Evolutionary conservation across 192 early-diverging fungal species (phyloP), one percentile per base, ranked within the genome.

Genomic region (Backusella macrospora): DNA sequence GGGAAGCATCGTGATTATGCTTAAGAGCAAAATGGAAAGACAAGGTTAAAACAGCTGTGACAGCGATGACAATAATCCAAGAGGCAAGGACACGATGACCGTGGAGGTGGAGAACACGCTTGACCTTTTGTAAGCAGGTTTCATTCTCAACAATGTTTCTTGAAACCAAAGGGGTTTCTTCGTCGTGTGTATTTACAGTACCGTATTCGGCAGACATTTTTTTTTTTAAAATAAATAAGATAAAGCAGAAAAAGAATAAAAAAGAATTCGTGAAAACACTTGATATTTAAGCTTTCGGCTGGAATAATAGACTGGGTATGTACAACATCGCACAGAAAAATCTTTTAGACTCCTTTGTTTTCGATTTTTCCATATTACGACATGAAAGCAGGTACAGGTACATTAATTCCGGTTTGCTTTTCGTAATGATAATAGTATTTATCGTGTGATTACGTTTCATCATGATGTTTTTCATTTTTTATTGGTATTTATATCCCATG

Each of bases 131-230:
- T 18, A 49, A 71, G n/a, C 52, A 69, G 26, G 68, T 66, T 14
- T 71, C 65, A n/a, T 64, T 23, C 6, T 65, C 18, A 13, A 52
- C 65, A 59, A 59, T 59, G 23, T 59, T 59, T 59, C 52, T 59
- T 40, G 72, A 21, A 26, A 73, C 44, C 39, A 76, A 68, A 73
- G 72, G 74, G 23, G 68, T 34, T 55, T 80, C 79, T 73, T 75
- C 68, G 62, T 80, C 79, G 15, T 73, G 74, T 21, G 52, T 59
- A 37, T 44, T 46, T 18, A 80, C 75, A 62, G 75, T 55, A 55
- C 79, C 79, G 72, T 80, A 80, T 73, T 80, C 75, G 39, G 75
- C 46, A 59, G 76, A 73, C 76, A 78, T 78, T 49, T 49, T 49
- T 0, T 4, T 49, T n/a, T n/a, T 2, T 59, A 21, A 26, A 26